Conservation (phyloP, 2,329 filamentous ascomycete genomes). For the Neonectria coccinea region DNA sequence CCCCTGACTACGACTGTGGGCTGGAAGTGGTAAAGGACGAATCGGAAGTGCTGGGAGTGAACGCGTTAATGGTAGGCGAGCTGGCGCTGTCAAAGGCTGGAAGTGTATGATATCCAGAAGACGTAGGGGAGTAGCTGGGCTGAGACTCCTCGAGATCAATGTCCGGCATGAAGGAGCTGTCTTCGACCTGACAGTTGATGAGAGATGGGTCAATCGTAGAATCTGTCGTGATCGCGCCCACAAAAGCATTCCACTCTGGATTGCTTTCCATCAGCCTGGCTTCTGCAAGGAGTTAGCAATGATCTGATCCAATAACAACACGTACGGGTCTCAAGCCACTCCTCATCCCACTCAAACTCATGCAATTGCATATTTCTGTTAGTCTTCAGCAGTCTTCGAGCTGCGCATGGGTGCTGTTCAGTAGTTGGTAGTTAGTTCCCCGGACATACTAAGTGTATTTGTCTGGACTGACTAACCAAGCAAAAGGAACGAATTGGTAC, state of each 20-base stretch:
- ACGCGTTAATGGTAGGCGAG: not conserved
- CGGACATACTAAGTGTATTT: not conserved
- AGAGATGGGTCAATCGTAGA: not conserved
- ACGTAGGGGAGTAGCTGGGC: not conserved
- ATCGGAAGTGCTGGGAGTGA: not conserved
- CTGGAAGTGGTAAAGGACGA: slow-evolving; percentile 23
- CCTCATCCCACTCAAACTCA: not conserved
- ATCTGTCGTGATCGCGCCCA: too few relatives aligned
- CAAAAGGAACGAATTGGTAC: not conserved
- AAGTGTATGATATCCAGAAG: not conserved
- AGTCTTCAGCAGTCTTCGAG: not conserved
- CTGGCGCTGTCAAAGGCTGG: not conserved
- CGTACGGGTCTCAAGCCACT: slow-evolving; percentile 8
- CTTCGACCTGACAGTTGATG: not conserved
- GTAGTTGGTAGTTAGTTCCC: not conserved
- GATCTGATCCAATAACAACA: too few relatives aligned
- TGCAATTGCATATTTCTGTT: not conserved
- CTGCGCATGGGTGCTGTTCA: not conserved
- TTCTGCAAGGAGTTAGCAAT: slow-evolving; percentile 5
- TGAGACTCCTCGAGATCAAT: not conserved
- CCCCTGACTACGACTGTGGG: slow-evolving; percentile 28
- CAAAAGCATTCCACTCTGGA: not conserved
- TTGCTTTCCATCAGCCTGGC: not conserved
- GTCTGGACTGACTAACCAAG: not conserved
- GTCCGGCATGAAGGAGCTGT: not conserved